phyloP scores from a whole-genome alignment of 2,329 filamentous ascomycete genomes.

The Metarhizium brunneum region DNA sequence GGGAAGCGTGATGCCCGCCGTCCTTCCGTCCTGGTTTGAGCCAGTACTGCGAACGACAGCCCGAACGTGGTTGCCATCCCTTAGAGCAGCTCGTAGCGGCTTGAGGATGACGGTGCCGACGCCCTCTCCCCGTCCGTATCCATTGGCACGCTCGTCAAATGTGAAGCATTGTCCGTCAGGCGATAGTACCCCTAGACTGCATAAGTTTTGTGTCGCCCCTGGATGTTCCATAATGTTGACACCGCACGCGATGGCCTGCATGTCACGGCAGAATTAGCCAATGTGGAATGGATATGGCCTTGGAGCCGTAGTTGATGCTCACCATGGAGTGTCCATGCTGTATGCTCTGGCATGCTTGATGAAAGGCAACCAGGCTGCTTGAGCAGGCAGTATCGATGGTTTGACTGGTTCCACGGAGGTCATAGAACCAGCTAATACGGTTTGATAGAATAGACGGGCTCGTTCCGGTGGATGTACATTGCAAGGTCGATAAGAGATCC shows the following conservation, averaged over 20 bases:
- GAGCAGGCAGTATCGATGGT: conserved; percentile 45
- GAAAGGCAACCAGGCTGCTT: conserved; percentile 38
- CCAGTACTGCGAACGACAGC: conserved; percentile 41
- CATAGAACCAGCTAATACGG: conserved; percentile 45
- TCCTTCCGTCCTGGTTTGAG: conserved; percentile 47
- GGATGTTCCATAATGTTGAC: no score
- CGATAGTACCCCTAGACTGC: conserved; percentile 20
- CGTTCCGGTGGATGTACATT: conserved; percentile 33
- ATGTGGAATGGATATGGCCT: no score
- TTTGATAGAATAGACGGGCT: conserved; percentile 45
- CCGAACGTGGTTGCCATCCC: conserved; percentile 44
- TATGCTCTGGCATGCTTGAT: conserved; percentile 40
- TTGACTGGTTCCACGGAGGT: conserved; percentile 43
- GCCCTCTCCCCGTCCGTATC: conserved; percentile 54
- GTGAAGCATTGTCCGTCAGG: conserved; percentile 15
- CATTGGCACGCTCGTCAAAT: conserved; percentile 23
- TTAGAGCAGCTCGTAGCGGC: conserved; percentile 42
- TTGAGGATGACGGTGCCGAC: conserved; percentile 48
- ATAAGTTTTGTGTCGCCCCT: no score
- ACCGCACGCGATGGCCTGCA: no score
- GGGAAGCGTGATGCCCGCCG: conserved; percentile 40
- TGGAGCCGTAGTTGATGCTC: no score
- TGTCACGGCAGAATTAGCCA: no score
- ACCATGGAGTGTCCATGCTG: no score
- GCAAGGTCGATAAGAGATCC: conserved; percentile 7